phyloP scores from a whole-genome alignment of 1,139 yeast genomes.

The Debaryomyces udenii region DNA sequence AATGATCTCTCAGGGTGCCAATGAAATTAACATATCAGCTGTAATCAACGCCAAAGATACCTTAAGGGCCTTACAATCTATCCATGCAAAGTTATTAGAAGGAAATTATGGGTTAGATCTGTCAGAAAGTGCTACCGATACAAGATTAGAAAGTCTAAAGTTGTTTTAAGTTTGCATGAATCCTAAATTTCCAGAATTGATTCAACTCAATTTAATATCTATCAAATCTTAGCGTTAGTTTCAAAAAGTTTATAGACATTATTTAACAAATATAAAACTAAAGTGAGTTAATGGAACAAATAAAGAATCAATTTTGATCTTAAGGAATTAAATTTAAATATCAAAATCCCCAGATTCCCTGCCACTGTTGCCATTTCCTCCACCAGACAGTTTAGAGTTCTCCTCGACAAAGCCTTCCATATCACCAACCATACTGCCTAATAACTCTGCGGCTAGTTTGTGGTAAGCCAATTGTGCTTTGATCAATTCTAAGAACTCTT shows the following conservation, averaged over 20 bases:
- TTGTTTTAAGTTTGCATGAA: constrained; percentile 13
- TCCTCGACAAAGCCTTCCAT: constrained; percentile 64
- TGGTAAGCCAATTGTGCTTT: constrained; percentile 85
- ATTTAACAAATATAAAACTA: constrained; percentile 3
- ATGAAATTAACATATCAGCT: constrained; percentile 94
- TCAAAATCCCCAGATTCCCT: constrained; percentile 51
- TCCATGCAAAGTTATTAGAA: constrained; percentile 78
- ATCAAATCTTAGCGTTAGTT: no score
- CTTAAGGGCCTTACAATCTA: constrained; percentile 79
- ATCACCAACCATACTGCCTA: constrained; percentile 67
- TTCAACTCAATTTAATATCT: no score
- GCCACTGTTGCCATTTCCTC: constrained; percentile 21
- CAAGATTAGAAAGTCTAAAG: constrained; percentile 40
- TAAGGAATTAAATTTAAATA: constrained; percentile 26
- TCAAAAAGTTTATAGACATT: constrained; percentile 6
- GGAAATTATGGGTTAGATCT: constrained; percentile 31
- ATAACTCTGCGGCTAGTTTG: constrained; percentile 71
- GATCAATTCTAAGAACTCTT: constrained; percentile 68
- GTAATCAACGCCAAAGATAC: constrained; percentile 86
- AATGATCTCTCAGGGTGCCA: constrained; percentile 98
- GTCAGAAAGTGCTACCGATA: constrained; percentile 38
- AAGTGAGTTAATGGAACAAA: not conserved
- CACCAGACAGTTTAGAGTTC: constrained; percentile 24
- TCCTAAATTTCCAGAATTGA: no score
- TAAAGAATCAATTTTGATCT: not conserved